Evolutionary conservation across 805 yeast species (phyloP).

Genomic region (Candida andamanensis): DNA sequence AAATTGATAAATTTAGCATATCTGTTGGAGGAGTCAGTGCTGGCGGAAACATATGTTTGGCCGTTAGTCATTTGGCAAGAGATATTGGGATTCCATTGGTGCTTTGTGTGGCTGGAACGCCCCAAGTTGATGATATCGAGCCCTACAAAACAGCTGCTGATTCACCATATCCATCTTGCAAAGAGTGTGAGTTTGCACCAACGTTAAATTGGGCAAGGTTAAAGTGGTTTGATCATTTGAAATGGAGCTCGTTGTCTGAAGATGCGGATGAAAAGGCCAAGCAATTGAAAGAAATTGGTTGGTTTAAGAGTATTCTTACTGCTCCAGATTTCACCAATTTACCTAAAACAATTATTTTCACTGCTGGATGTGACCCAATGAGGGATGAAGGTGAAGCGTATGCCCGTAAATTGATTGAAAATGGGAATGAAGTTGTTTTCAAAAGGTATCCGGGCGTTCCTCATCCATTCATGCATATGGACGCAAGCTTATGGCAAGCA

Average conservation of each 20-base stretch:
- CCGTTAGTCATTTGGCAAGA: slow-evolving; percentile 22
- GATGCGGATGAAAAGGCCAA: slow-evolving; percentile 10
- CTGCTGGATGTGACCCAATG: slow-evolving; percentile 30
- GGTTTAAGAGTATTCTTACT: slow-evolving; percentile 21
- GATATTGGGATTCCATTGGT: slow-evolving; percentile 18
- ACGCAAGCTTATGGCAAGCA: slow-evolving; percentile 24
- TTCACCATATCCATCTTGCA: slow-evolving; percentile 19
- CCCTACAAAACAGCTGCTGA: slow-evolving; percentile 16
- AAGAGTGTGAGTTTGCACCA: slow-evolving; percentile 27
- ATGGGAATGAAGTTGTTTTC: slow-evolving; percentile 21
- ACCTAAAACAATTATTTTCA: slow-evolving; percentile 22
- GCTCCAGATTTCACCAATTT: slow-evolving; percentile 21
- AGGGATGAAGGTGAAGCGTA: slow-evolving; percentile 28
- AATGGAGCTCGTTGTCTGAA: slow-evolving; percentile 19
- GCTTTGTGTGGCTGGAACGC: slow-evolving; percentile 24
- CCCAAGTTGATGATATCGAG: slow-evolving; percentile 26
- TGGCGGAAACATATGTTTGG: slow-evolving; percentile 22
- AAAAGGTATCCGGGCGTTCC: slow-evolving; percentile 27
- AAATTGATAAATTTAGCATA: slow-evolving; percentile 15
- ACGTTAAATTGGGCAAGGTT: slow-evolving; percentile 26
- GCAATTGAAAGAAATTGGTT: slow-evolving; percentile 20
- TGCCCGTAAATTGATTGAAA: slow-evolving; percentile 18
- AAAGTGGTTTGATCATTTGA: slow-evolving; percentile 23
- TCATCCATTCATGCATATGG: slow-evolving; percentile 31
- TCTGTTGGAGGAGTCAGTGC: slow-evolving; percentile 21